These are phyloP conservation scores for Closterium sp. DNA, from an alignment of 139 green algal genomes.

Conservation along the genomic window DNA sequence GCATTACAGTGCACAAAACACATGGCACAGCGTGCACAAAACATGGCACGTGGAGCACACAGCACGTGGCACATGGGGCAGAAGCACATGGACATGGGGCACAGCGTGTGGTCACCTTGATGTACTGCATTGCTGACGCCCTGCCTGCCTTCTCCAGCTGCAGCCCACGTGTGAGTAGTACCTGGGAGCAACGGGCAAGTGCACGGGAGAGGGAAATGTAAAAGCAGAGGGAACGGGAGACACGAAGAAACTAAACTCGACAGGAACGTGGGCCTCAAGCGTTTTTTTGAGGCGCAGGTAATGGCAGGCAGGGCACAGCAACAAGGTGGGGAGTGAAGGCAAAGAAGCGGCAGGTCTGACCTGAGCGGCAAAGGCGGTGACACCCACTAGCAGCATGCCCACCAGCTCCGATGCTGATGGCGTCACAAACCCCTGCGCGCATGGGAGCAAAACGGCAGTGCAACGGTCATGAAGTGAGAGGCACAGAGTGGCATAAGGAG, in stretches of 20 bases:
- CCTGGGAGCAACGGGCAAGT: background rate
- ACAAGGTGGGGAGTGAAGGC: background rate
- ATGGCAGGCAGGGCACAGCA: background rate
- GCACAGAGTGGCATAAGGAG: background rate
- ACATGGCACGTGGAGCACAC: too few species aligned
- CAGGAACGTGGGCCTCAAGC: too few species aligned
- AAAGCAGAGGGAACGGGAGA: too few species aligned
- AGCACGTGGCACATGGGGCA: too few species aligned
- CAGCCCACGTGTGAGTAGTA: conserved; percentile 36
- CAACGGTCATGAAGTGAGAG: background rate
- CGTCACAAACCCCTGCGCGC: conserved; percentile 12
- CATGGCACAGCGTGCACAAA: too few species aligned
- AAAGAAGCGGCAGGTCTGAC: background rate
- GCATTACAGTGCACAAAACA: too few species aligned
- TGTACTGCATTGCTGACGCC: conserved; percentile 42
- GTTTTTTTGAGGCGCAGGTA: too few species aligned
- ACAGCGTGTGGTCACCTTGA: conserved; percentile 24
- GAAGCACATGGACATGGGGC: background rate
- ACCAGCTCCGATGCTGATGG: conserved; percentile 7
- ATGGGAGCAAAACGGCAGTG: background rate
- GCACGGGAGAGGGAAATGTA: too few species aligned
- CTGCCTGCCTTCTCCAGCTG: conserved; percentile 45
- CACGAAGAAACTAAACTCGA: too few species aligned
- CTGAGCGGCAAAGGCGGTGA: conserved; percentile 37
- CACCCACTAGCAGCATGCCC: conserved; percentile 27